These are phyloP conservation scores for Pleurotus cornucopiae DNA, from an alignment of 768 basidiomycete genomes.

Conservation along the genomic window DNA sequence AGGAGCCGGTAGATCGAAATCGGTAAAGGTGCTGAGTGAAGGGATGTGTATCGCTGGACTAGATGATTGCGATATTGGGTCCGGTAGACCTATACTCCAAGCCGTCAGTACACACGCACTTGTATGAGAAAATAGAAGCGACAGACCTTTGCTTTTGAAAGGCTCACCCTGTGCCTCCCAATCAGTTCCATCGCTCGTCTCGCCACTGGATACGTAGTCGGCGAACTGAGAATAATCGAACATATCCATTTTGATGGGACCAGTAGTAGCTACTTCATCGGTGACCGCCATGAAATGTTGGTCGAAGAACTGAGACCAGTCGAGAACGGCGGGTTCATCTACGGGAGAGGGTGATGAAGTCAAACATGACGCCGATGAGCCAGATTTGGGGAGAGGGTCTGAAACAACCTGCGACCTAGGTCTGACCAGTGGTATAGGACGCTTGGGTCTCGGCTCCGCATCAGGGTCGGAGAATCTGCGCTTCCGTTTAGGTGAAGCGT, in stretches of 20 bases:
- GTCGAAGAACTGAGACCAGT: constrained; percentile 29
- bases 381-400: constrained; percentile 16
- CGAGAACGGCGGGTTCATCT: constrained; percentile 13
- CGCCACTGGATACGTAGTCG: too few species aligned
- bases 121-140: too few species aligned
- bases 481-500: constrained; percentile 20
- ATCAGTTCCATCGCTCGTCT: too few species aligned
- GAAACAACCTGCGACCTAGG: constrained; percentile 19
- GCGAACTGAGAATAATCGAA: constrained; percentile 18
- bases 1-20: too few species aligned
- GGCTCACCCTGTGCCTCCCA: too few species aligned
- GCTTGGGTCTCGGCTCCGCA: constrained; percentile 17
- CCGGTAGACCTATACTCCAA: too few species aligned
- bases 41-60: too few species aligned
- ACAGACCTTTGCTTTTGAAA: too few species aligned
- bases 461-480: constrained; percentile 32
- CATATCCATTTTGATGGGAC: constrained; percentile 27
- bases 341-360: background rate
- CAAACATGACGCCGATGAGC: background rate
- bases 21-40: too few species aligned
- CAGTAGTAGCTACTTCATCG: constrained; percentile 17
- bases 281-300: constrained; percentile 20
- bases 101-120: too few species aligned
- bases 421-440: constrained; percentile 15
- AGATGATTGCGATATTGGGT: too few species aligned